Evolutionary conservation across 139 green algal genomes (phyloP), one percentile per base, ranked within the genome.

Genomic region (Astrephomene gubernaculifera): DNA sequence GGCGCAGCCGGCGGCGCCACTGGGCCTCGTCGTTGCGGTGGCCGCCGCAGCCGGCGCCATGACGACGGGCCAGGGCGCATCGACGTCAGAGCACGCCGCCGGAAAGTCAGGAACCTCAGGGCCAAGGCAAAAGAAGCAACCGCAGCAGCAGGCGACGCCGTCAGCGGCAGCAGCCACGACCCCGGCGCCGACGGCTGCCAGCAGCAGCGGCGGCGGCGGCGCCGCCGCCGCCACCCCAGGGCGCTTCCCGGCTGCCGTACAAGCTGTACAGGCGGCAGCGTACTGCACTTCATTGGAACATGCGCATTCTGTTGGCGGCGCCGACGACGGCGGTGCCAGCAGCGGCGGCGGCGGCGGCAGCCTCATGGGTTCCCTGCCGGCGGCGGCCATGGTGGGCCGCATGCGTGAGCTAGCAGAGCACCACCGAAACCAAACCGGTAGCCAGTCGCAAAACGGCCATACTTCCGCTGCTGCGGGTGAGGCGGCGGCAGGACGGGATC

Each of bases 11-110:
- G 21, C 76, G 41, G 76, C 76, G 54, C 76, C 76, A 60, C 61
- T 83, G 38, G 76, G 76, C 1, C 57, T 83, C 29, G 76, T 83
- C 4, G 76, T 83, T 39, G 76, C 76, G 19, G 76, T 83, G 39
- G 76, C 76, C 29, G 76, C 76, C 7, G 41, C 76, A 10, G 76
- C 76, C 36, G 76, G 76, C 76, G 76, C 76, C 29, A 54, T 83
- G 60, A 72, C 76, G 0, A n/a, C 39, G n/a, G 60, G 27, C 39
- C 39, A 38, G 39, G 27, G 38, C 41, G 21, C 36, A 36, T 36
- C 14, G 22, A 22, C 29, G 39, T 29, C 9, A 4, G 70, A 82
- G 36, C 60, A 72, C 76, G 41, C 60, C 1, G 76, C 24, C 1
- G 73, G 27, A 14, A 83, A 83, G 60, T 73, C 60, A 0, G 76